phyloP scores from a whole-genome alignment of 176 grass and related monocot species.

The Oryza nivara region DNA sequence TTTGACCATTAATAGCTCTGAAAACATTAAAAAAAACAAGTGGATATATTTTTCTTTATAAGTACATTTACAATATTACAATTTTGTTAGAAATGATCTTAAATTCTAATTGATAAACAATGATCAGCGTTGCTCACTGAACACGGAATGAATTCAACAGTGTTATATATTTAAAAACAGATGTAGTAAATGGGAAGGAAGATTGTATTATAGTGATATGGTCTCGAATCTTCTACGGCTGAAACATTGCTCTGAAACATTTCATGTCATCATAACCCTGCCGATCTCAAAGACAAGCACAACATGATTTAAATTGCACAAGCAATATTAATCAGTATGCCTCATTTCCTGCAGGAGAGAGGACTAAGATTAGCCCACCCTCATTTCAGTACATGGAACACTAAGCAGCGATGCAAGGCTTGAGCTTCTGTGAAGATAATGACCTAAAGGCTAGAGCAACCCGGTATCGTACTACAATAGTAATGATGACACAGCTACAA shows the following conservation, averaged over 20 bases:
- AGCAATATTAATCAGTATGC: not conserved
- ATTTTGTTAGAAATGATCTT: no score
- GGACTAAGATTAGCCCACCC: conserved; percentile 70
- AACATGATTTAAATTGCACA: not conserved
- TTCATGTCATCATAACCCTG: not conserved
- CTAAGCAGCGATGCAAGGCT: conserved; percentile 7
- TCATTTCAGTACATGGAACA: conserved; percentile 83
- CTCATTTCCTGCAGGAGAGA: conserved; percentile 58
- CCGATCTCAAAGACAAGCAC: no score
- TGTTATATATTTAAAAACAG: no score
- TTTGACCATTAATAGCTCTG: no score
- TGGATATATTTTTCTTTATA: no score
- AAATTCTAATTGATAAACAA: no score
- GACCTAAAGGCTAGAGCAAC: conserved; percentile 29
- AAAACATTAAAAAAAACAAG: no score
- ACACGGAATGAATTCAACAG: no score
- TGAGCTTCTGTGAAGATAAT: conserved; percentile 49
- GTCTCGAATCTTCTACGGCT: not conserved
- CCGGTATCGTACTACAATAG: conserved; percentile 37
- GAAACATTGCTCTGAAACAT: not conserved
- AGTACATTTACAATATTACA: no score
- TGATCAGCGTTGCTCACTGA: no score
- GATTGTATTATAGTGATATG: not conserved
- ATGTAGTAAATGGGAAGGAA: not conserved
- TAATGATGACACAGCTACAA: conserved; percentile 16